Evolutionary conservation across 2,329 filamentous ascomycete genomes (phyloP).

Genomic region (Colletotrichum gloeosporioides): DNA sequence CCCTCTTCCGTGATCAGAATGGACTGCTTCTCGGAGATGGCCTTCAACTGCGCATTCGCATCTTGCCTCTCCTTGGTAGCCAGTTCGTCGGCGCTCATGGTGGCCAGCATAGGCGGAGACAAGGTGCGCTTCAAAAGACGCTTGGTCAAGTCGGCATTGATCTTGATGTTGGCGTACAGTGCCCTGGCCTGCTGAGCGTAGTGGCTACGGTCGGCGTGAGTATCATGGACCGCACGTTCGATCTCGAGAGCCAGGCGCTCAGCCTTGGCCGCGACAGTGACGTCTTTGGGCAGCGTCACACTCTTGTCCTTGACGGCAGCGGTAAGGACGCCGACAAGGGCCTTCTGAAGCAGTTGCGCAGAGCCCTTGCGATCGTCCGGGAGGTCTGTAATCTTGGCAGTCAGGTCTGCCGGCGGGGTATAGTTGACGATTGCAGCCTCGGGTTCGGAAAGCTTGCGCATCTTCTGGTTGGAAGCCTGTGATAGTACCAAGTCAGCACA

Average conservation of each 20-base stretch:
- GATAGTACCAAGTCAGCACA: background rate
- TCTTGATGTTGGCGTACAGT: slow-evolving; percentile 86
- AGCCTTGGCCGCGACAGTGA: slow-evolving; percentile 68
- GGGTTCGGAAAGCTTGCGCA: slow-evolving; percentile 61
- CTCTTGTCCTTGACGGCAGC: slow-evolving; percentile 69
- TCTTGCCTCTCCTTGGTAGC: slow-evolving; percentile 88
- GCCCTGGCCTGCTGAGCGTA: slow-evolving; percentile 72
- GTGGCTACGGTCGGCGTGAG: slow-evolving; percentile 56
- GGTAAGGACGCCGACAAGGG: slow-evolving; percentile 70
- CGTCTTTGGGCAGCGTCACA: slow-evolving; percentile 67
- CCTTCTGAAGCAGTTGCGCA: slow-evolving; percentile 74
- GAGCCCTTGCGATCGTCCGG: slow-evolving; percentile 69
- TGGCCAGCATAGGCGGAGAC: slow-evolving; percentile 77
- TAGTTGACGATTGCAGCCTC: slow-evolving; percentile 48
- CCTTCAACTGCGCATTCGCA: slow-evolving; percentile 78
- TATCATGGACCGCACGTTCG: slow-evolving; percentile 72
- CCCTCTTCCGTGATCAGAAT: slow-evolving; percentile 79
- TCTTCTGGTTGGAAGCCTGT: slow-evolving; percentile 49
- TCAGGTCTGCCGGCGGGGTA: slow-evolving; percentile 56
- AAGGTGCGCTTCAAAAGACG: slow-evolving; percentile 77
- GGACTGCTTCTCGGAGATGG: slow-evolving; percentile 80
- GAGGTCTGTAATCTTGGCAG: slow-evolving; percentile 58
- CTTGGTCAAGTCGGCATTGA: slow-evolving; percentile 79
- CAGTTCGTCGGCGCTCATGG: slow-evolving; percentile 90
- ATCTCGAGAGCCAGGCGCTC: slow-evolving; percentile 79